Base-by-base conservation (phyloP, 208 protist species). In the Trypanosoma avium region DNA sequence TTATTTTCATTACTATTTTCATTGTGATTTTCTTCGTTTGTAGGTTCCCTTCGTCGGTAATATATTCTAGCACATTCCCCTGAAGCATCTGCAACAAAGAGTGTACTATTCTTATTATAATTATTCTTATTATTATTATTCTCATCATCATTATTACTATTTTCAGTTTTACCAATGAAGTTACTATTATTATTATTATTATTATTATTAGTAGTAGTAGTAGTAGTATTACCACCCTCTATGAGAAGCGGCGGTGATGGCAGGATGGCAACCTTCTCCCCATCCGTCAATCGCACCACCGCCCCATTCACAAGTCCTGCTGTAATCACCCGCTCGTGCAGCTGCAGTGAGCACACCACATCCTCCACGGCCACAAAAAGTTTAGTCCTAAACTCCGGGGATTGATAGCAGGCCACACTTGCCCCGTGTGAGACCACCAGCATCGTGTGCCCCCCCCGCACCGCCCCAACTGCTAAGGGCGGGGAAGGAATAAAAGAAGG, bases 301-400 rank as follows among this genome's bases (percentile, higher is more conserved):
- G 35, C 47, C 13, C 60, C 60, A 35, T 35, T 46, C 15, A 30
- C 60, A 17, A 66, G 24, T 7, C 35, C 60, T 15, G 32, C 48
- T 13, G n/a, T 57, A 2, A 66, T 15, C 5, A 3, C 15, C 0
- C 48, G 46, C 17, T 54, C 47, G 22, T 54, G 48, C 3, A 47
- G 45, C 19, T 48, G 48, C 48, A 66, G 22, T 17, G 48, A 52
- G 35, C 48, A 48, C 22, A 54, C 60, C 3, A 54, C 47, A 2
- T 54, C 60, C 3, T 66, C 60, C 33, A 57, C 6, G 9, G 60
- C 47, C 6, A 56, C 60, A 43, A 66, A 66, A 12, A 66, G 33
- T 32, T 30, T 35, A 27, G 60, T 66, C 33, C 47, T 27, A 35
- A 66, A 66, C 33, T 66, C 60, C 13, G 60, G 60, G 4, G 47